Conservation (phyloP, 2,329 filamentous ascomycete genomes). For the Venturia pyrina region DNA sequence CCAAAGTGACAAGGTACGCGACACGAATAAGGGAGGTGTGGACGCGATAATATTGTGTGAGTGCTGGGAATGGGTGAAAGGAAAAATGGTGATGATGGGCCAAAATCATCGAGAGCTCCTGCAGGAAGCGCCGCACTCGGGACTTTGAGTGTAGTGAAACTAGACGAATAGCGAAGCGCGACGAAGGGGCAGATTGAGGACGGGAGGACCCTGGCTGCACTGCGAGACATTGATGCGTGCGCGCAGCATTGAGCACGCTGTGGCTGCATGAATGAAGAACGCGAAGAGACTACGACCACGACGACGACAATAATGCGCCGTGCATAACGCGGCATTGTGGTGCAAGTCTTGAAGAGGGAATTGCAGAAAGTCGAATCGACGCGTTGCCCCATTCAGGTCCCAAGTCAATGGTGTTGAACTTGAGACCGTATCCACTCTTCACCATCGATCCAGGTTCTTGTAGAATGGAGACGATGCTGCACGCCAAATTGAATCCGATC, state of each 20-base stretch:
- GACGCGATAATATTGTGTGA: neutral
- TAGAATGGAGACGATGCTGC: neutral
- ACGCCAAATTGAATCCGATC: constrained; percentile 3
- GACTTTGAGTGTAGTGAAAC: neutral
- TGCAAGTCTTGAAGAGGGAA: neutral
- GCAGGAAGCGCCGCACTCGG: neutral
- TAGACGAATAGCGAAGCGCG: neutral
- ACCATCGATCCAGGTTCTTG: neutral
- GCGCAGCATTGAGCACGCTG: constrained; percentile 1
- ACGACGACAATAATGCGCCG: neutral
- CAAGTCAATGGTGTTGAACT: neutral
- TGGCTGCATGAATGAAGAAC: constrained; percentile 1
- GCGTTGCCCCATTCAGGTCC: neutral
- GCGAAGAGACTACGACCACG: neutral
- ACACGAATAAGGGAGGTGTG: neutral
- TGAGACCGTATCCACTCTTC: neutral
- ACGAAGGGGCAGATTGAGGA: neutral
- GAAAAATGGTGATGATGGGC: neutral
- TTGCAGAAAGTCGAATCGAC: neutral
- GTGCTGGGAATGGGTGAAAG: neutral
- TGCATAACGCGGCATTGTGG: neutral
- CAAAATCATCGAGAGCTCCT: neutral
- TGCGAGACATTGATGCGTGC: constrained; percentile 8
- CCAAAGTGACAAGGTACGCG: neutral
- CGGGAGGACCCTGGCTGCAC: neutral